Percentiles rank a stretch among this genome's conserved stretches.
Conservation (phyloP, 2,329 filamentous ascomycete genomes). For the Penicillium sp. region DNA sequence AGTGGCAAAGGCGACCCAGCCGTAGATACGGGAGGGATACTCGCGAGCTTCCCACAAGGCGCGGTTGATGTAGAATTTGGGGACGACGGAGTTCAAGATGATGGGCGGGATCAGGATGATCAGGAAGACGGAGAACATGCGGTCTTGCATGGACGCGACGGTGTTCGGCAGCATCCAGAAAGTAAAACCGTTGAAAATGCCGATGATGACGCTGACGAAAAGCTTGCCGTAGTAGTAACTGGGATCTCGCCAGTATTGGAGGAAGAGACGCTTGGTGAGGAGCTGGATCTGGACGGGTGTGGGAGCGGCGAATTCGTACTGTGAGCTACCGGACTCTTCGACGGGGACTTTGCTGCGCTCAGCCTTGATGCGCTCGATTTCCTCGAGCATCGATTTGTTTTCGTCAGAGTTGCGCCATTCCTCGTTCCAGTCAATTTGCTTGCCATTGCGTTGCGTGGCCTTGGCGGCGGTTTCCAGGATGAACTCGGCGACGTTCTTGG, state of each 20-base stretch:
- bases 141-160: slow-evolving; percentile 70
- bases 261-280: slow-evolving; percentile 70
- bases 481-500: slow-evolving; percentile 67
- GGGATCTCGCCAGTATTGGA: slow-evolving; percentile 73
- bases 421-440: slow-evolving; percentile 69
- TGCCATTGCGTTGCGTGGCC: slow-evolving; percentile 56
- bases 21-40: slow-evolving; percentile 72
- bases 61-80: slow-evolving; percentile 76
- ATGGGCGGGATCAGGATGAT: slow-evolving; percentile 68
- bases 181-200: slow-evolving; percentile 78
- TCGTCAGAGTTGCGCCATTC: slow-evolving; percentile 70
- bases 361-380: slow-evolving; percentile 66
- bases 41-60: slow-evolving; percentile 73
- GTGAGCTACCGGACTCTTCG: slow-evolving; percentile 38
- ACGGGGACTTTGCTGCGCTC: slow-evolving; percentile 56
- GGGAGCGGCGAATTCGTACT: slow-evolving; percentile 67
- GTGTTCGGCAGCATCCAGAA: slow-evolving; percentile 70
- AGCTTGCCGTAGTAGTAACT: slow-evolving; percentile 77
- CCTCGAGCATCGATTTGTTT: slow-evolving; percentile 58
- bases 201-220: slow-evolving; percentile 69
- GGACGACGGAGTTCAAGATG: slow-evolving; percentile 71
- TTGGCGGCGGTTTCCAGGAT: slow-evolving; percentile 67
- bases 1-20: slow-evolving; percentile 74
- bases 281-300: slow-evolving; percentile 63
- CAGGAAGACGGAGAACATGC: slow-evolving; percentile 73